These are phyloP conservation scores for Aspergillus unguis DNA, from an alignment of 2,329 filamentous ascomycete genomes.

Conservation along the genomic window DNA sequence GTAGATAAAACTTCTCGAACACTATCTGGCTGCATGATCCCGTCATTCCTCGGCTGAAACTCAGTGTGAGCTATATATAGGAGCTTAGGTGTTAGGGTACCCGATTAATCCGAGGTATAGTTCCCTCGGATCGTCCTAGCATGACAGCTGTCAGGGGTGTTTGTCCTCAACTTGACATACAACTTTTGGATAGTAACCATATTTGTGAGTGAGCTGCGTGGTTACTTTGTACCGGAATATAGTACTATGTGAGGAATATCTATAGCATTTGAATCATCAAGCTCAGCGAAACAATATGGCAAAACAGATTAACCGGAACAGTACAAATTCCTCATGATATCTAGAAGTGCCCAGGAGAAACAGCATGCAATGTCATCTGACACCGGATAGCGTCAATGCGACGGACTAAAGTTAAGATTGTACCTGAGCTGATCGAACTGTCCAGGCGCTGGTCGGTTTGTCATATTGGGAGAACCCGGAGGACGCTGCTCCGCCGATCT, in stretches of 20 bases:
- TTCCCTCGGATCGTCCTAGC: not conserved
- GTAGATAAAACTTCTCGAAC: not conserved
- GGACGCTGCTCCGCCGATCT: slow-evolving; percentile 9
- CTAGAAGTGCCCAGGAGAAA: too few relatives aligned
- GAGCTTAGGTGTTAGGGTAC: not conserved
- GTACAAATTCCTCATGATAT: too few relatives aligned
- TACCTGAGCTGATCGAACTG: not conserved
- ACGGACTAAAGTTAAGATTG: not conserved
- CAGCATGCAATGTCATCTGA: not conserved
- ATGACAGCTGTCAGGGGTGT: not conserved
- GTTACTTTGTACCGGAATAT: too few relatives aligned
- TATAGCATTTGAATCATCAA: too few relatives aligned
- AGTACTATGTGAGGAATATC: too few relatives aligned
- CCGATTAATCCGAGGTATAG: not conserved
- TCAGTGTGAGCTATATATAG: too few relatives aligned
- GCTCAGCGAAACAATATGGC: too few relatives aligned
- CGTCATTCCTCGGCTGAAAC: not conserved
- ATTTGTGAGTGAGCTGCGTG: too few relatives aligned
- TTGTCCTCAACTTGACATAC: not conserved
- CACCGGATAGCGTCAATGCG: not conserved
- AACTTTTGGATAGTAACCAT: too few relatives aligned
- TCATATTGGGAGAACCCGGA: slow-evolving; percentile 5
- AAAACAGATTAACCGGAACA: too few relatives aligned
- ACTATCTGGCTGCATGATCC: not conserved
- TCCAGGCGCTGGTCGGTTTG: slow-evolving; percentile 2